Evolutionary conservation across 2,329 filamentous ascomycete species (phyloP).

Genomic region (Aspergillus thermomutatus): DNA sequence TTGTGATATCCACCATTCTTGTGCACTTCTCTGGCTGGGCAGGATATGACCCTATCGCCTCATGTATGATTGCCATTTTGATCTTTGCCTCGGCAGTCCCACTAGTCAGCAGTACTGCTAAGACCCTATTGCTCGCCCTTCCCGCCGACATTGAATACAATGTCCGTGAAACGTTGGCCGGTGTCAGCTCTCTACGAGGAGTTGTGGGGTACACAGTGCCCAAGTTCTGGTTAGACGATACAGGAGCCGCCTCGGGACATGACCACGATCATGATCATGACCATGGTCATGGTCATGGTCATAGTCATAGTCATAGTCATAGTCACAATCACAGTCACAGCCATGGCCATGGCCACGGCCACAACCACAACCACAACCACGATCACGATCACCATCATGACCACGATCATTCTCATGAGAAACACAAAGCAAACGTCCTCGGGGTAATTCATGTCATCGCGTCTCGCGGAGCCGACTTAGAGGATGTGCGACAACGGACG

Average conservation of each 20-base stretch:
- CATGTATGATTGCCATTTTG: constrained; percentile 85
- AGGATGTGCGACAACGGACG: constrained; percentile 80
- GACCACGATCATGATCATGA: constrained; percentile 36
- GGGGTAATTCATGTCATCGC: constrained; percentile 87
- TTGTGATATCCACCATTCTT: constrained; percentile 85
- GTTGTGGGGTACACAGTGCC: constrained; percentile 83
- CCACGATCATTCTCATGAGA: constrained; percentile 18
- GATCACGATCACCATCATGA: constrained; percentile 14
- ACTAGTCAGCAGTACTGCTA: constrained; percentile 79
- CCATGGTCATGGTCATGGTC: constrained; percentile 27
- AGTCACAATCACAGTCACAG: constrained; percentile 26
- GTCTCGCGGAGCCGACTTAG: constrained; percentile 66
- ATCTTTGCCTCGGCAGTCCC: constrained; percentile 92
- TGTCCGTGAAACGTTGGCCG: constrained; percentile 79
- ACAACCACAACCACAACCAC: constrained; percentile 23
- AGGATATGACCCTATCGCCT: constrained; percentile 91
- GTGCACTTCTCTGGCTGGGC: constrained; percentile 87
- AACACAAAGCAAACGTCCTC: constrained; percentile 49
- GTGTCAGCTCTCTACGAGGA: constrained; percentile 75
- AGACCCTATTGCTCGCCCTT: constrained; percentile 76
- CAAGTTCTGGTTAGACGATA: constrained; percentile 88
- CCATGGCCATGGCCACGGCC: constrained; percentile 25
- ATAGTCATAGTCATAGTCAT: constrained; percentile 29
- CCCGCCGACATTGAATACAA: constrained; percentile 84
- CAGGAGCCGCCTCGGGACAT: constrained; percentile 38